These are phyloP conservation scores for Coemansia sp. DNA, from an alignment of 192 early-diverging fungal genomes.

Conservation along the genomic window DNA sequence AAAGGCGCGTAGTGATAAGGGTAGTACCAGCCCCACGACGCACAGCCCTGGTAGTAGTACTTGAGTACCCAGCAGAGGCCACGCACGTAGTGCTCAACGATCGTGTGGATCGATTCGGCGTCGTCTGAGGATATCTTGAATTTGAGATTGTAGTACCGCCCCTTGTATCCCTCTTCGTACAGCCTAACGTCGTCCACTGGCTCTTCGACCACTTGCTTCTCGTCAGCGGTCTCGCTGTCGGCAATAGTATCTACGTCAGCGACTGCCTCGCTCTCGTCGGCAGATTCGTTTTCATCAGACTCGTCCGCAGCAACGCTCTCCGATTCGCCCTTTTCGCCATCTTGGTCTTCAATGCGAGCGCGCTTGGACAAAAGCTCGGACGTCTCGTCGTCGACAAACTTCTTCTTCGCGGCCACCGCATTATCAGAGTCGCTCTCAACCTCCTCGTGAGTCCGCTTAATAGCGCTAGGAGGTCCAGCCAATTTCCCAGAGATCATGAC, in stretches of 20 bases:
- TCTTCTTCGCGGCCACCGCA: neutral
- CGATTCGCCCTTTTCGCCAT: conserved; percentile 30
- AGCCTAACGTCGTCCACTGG: conserved; percentile 63
- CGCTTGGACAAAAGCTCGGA: conserved; percentile 22
- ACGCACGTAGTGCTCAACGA: conserved; percentile 85
- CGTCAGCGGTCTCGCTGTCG: conserved; percentile 17
- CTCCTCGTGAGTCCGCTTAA: conserved; percentile 60
- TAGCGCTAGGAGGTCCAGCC: conserved; percentile 14
- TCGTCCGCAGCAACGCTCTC: conserved; percentile 39
- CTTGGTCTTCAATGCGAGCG: conserved; percentile 18
- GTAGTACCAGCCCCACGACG: conserved; percentile 98
- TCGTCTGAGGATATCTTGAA: conserved; percentile 69
- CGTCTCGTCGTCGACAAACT: conserved; percentile 17
- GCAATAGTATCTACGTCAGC: conserved; percentile 52
- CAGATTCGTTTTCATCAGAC: conserved; percentile 26
- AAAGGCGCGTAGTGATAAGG: conserved; percentile 96
- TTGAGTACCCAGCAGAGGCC: conserved; percentile 95
- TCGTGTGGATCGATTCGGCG: conserved; percentile 53
- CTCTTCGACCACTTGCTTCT: neutral
- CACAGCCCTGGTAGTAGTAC: conserved; percentile 95
- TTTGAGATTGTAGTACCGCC: conserved; percentile 72
- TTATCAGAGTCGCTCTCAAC: conserved; percentile 33
- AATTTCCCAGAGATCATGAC: conserved; percentile 25
- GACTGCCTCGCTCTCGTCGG: conserved; percentile 66
- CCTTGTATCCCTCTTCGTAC: conserved; percentile 79